These are phyloP conservation scores for Clathrus columnatus DNA, from an alignment of 768 basidiomycete genomes.

Conservation along the genomic window DNA sequence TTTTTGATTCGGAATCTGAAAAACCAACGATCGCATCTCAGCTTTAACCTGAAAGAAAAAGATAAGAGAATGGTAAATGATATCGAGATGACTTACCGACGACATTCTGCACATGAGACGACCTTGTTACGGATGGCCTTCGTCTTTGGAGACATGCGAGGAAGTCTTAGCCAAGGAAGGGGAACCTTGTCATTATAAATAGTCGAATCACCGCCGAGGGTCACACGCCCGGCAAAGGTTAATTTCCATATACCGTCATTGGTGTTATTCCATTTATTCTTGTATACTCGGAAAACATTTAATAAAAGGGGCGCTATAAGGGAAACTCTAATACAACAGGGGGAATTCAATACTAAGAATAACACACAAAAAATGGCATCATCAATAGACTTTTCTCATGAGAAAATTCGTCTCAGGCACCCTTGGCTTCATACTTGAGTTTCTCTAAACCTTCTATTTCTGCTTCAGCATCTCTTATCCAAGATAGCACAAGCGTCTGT, in stretches of 20 bases:
- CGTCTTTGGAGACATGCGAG: constrained; percentile 7
- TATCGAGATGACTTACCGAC: constrained; percentile 22
- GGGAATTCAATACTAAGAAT: background rate
- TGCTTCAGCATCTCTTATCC: constrained; percentile 7
- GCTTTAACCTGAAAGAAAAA: constrained; percentile 39
- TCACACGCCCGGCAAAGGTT: too few species aligned
- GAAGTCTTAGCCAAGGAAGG: background rate
- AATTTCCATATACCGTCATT: too few species aligned
- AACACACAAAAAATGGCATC: background rate
- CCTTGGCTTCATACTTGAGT: constrained; percentile 12
- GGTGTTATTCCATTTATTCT: too few species aligned
- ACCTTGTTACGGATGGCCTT: constrained; percentile 1
- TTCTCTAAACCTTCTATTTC: constrained; percentile 10
- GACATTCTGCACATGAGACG: constrained; percentile 32
- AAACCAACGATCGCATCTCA: constrained; percentile 47
- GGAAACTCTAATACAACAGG: too few species aligned
- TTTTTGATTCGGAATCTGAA: background rate
- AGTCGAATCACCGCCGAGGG: too few species aligned
- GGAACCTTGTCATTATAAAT: background rate
- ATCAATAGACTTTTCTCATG: background rate
- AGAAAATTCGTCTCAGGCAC: constrained; percentile 4
- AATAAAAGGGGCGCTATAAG: too few species aligned
- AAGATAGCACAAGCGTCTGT: constrained; percentile 1
- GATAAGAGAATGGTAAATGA: background rate
- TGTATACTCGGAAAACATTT: too few species aligned